Evolutionary conservation across 164 flowering plant genomes (phyloP), one percentile per base, ranked within the genome.

Genomic region (Umbellularia californica): DNA sequence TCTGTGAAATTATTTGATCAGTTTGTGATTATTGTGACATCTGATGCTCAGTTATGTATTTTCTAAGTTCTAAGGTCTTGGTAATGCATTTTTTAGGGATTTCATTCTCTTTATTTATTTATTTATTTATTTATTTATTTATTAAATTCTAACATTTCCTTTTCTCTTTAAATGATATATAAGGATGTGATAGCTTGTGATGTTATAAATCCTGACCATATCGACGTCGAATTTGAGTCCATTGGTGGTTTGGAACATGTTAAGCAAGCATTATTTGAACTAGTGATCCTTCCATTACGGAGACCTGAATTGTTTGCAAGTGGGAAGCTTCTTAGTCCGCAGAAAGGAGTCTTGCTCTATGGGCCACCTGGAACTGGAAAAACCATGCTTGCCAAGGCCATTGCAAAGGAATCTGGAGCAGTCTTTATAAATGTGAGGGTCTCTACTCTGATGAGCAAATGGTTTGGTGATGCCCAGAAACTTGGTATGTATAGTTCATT

Each of bases 391-490:
- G 97, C 97, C 50, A 92, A 92, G 82, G 97, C 97, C 71, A 91
- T 92, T 75, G 97, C 97, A 64, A 92, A 83, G 74, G 97, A 92
- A 80, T 92, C 95, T 25, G 97, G 94, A 68, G 97, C 95, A 68
- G 94, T 92, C 71, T 92, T 92, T 70, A 92, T 92, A 19, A 92
- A 91, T 78, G 97, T 92, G 75, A 89, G 88, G 82, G 80, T 91
- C 74, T 86, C 97, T 65, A 91, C 90, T 81, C 77, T 92, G 77
- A 92, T 92, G 97, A 90, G 97, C 87, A 92, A 92, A 84, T 92
- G 97, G 97, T 92, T 92, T 76, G 97, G 97, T 69, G 97, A 92
- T 82, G 97, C 97, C 24, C 97, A 92, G 81, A 92, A 92, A 55
- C 92, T 92, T 75, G 97, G 97, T 92, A 71, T 75, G 89, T 30